Base-by-base conservation (phyloP, 371 early-diverging fungal genomes). In the Apophysomyces ossiformis region DNA sequence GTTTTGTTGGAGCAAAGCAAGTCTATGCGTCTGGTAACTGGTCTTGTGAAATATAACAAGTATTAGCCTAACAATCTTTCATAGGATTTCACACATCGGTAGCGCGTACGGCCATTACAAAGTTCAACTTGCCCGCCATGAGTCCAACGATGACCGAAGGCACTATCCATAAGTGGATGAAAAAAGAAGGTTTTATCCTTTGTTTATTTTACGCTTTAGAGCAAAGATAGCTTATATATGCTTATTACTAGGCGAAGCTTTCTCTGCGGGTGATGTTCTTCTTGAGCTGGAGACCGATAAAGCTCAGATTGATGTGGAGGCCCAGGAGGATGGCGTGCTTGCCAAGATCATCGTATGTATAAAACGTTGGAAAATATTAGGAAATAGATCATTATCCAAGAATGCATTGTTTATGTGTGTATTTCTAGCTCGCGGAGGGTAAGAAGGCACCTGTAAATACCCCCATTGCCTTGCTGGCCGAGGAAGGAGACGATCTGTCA, bases 101-200 rank as follows among this genome's bases (percentile, higher is more conserved):
- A 4, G 63, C 73, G 7, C 74, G 81, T 56, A 70, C 80, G 57
- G 91, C 86, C 58, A 85, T 83, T 79, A 87, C 84, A 12, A 75
- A 90, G 58, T 87, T 97, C 78, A 87, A 84, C 67, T 93, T 97
- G 92, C 98, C 98, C 21, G 96, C 98, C 47, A 85, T 97, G 78
- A 94, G 95, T 57, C 98, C 98, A n/a, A 97, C 98, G 57, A 97
- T 97, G 98, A 95, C 96, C 5, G 92, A 94, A 81, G 97, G 97
- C 71, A 95, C 94, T 62, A 88, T 97, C 72, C 92, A 92, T 26
- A 70, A 83, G 65, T 97, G 98, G 98, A 87, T 88, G 72, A 93
- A 94, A 75, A 88, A 93, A 70, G 90, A 92, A 81, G 92, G 88
- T 77, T 35, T 59, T 57, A 60, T 54, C 32, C 12, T 45, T 43